Percentiles rank a stretch among this genome's conserved stretches.
Conservation (phyloP, 116 monocot species). For the Cymodocea nodosa region DNA sequence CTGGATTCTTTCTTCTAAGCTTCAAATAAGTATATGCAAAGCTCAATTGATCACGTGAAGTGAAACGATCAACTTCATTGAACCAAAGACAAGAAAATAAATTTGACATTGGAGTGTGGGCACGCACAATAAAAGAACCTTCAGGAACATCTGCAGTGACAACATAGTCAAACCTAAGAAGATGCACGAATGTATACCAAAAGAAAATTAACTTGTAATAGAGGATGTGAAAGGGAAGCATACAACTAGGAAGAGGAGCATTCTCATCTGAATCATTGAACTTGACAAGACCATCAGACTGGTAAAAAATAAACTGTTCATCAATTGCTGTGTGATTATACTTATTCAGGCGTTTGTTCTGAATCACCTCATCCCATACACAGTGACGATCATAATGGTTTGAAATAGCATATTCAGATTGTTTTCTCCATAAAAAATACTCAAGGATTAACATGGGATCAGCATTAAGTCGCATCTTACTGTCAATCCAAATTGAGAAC, state of each 20-base stretch:
- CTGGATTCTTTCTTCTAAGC: conserved; percentile 69
- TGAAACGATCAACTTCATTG: conserved; percentile 80
- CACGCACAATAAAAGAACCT: conserved; percentile 79
- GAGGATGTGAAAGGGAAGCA: conserved; percentile 7
- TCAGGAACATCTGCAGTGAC: conserved; percentile 67
- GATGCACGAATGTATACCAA: neutral
- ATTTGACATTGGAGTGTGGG: conserved; percentile 86
- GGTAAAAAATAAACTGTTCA: conserved; percentile 82
- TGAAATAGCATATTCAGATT: conserved; percentile 79
- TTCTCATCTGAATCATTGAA: conserved; percentile 56
- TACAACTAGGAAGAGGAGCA: conserved; percentile 76
- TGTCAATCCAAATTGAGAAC: conserved; percentile 94
- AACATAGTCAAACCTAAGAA: conserved; percentile 8
- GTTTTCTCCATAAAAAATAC: conserved; percentile 66
- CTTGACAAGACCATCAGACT: conserved; percentile 60
- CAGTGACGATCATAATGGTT: conserved; percentile 82
- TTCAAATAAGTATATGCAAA: conserved; percentile 93
- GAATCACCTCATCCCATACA: conserved; percentile 84
- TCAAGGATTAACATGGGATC: conserved; percentile 81
- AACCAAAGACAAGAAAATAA: conserved; percentile 90
- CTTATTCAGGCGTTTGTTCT: conserved; percentile 86
- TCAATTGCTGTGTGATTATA: conserved; percentile 82
- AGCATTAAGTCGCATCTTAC: conserved; percentile 65
- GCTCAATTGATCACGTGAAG: conserved; percentile 79
- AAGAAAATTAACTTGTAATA: neutral